A percentile compares a stretch with the other conserved stretches of the same genome.
Evolutionary conservation across 176 grass and related monocot genomes (phyloP).

Genomic region (Rhynchospora tenuis): DNA sequence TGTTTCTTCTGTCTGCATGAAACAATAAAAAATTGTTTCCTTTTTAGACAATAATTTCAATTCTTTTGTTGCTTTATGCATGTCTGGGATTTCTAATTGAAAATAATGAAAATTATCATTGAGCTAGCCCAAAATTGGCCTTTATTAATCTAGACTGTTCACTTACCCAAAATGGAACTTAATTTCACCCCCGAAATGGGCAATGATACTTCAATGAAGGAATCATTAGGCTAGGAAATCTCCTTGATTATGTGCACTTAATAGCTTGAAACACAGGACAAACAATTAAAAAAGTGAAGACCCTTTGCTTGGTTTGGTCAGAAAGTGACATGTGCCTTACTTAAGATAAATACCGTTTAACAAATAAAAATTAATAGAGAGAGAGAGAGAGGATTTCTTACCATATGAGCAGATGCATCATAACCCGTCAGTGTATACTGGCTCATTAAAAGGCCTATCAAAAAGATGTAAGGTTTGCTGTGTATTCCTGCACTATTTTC

Average conservation of each 20-base stretch:
- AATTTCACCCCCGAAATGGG: background rate
- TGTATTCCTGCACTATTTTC: conserved; percentile 42
- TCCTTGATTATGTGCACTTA: background rate
- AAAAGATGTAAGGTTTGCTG: conserved; percentile 48
- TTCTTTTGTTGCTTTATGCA: background rate
- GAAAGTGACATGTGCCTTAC: background rate
- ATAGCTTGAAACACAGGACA: background rate
- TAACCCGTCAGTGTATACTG: conserved; percentile 48
- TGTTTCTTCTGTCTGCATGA: conserved; percentile 43
- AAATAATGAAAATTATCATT: background rate
- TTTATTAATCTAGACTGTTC: background rate
- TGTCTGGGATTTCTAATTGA: background rate
- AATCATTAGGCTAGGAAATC: background rate
- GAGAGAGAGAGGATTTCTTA: conserved; percentile 11
- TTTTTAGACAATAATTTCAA: background rate
- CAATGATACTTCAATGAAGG: background rate
- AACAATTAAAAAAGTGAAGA: background rate
- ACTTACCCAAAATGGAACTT: background rate
- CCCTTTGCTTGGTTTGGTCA: background rate
- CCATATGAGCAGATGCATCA: conserved; percentile 58
- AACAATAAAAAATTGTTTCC: background rate
- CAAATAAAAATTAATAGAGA: background rate
- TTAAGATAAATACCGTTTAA: background rate
- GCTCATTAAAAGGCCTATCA: conserved; percentile 49
- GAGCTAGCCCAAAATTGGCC: background rate